Percentiles rank a stretch among this genome's conserved stretches.
Conservation (phyloP, 495 filamentous ascomycete genomes). For the Zalerion maritima region DNA sequence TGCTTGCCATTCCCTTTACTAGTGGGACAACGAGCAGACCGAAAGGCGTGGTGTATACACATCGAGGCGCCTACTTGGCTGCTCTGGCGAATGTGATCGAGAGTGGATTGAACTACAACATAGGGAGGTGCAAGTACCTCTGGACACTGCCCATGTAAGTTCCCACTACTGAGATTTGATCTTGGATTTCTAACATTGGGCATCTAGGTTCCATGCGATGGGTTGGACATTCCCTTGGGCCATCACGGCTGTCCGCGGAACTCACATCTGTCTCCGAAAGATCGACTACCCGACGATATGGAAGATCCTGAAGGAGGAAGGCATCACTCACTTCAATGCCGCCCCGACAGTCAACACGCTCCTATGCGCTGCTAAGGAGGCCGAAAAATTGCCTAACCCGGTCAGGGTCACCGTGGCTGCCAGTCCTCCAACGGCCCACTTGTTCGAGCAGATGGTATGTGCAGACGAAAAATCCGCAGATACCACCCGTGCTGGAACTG, state of each 20-base stretch:
- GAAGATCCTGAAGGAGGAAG: conserved; percentile 66
- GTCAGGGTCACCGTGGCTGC: conserved; percentile 90
- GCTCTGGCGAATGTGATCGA: conserved; percentile 78
- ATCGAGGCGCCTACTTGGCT: conserved; percentile 76
- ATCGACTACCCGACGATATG: conserved; percentile 91
- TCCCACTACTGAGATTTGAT: background rate
- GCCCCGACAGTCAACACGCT: conserved; percentile 94
- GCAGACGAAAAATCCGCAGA: no score
- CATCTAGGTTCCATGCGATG: conserved; percentile 63
- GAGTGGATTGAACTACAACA: conserved; percentile 59
- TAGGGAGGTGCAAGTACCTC: conserved; percentile 61
- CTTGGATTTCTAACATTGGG: background rate
- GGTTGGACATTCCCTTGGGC: conserved; percentile 87
- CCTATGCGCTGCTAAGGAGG: conserved; percentile 62
- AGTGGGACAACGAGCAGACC: conserved; percentile 84
- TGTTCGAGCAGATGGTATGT: conserved; percentile 80
- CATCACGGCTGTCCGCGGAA: conserved; percentile 78
- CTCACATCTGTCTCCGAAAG: conserved; percentile 88
- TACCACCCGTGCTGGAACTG: no score
- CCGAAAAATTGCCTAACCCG: conserved; percentile 47
- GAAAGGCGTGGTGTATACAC: conserved; percentile 88
- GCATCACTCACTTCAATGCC: conserved; percentile 88
- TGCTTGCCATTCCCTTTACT: conserved; percentile 73
- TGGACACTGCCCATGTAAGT: conserved; percentile 78
- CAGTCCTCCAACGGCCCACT: conserved; percentile 69